phyloP scores from a whole-genome alignment of 495 filamentous ascomycete genomes.

The Bombardia bombarda region DNA sequence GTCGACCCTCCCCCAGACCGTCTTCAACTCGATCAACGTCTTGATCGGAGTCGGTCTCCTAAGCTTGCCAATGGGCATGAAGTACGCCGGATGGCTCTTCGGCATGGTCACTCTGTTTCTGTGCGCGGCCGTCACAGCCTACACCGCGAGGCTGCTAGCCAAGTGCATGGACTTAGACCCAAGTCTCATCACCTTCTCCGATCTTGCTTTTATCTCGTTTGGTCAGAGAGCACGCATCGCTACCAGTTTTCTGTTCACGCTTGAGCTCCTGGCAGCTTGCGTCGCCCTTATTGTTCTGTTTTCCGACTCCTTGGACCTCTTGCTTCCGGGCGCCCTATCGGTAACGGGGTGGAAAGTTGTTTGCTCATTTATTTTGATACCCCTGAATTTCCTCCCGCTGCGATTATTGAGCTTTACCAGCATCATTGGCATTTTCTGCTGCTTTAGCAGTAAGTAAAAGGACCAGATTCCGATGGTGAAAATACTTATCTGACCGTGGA shows the following conservation, averaged over 20 bases:
- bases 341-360: slow-evolving; percentile 77
- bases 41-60: slow-evolving; percentile 87
- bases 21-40: slow-evolving; percentile 96
- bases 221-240: slow-evolving; percentile 72
- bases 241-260: slow-evolving; percentile 75
- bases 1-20: slow-evolving; percentile 87
- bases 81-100: slow-evolving; percentile 84
- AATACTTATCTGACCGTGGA: not conserved
- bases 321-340: slow-evolving; percentile 63
- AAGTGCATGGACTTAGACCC: slow-evolving; percentile 82
- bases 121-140: slow-evolving; percentile 66
- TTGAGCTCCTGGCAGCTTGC: slow-evolving; percentile 83
- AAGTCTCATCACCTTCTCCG: slow-evolving; percentile 76
- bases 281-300: slow-evolving; percentile 92
- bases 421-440: slow-evolving; percentile 81
- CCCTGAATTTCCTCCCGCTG: slow-evolving; percentile 79
- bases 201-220: slow-evolving; percentile 87
- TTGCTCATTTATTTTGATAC: slow-evolving; percentile 72
- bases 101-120: slow-evolving; percentile 69
- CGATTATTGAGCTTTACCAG: slow-evolving; percentile 82
- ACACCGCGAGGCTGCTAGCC: slow-evolving; percentile 80
- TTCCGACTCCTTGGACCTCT: slow-evolving; percentile 73
- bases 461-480: not conserved
- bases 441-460: slow-evolving; percentile 67
- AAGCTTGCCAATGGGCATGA: slow-evolving; percentile 81